Conservation (phyloP, 352 stramenopile genomes). For the Pythium coloratum region DNA sequence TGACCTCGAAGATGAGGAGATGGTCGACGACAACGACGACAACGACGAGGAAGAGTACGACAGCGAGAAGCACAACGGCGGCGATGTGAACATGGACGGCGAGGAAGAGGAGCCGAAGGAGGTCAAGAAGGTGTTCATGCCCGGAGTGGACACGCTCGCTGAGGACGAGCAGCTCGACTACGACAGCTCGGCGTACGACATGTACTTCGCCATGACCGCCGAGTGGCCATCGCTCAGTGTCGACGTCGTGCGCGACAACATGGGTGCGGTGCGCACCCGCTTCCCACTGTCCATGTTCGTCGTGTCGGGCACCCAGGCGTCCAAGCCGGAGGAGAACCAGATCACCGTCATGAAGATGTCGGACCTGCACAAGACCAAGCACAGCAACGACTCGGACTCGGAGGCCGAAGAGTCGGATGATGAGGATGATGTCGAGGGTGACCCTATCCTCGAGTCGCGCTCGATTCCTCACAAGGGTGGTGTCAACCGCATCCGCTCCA, state of each 20-base stretch:
- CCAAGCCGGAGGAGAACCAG: conserved; percentile 93
- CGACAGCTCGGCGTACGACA: conserved; percentile 98
- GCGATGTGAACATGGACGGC: conserved; percentile 69
- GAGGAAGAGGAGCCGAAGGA: conserved; percentile 49
- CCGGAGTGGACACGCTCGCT: conserved; percentile 86
- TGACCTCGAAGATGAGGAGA: conserved; percentile 90
- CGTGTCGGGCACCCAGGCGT: conserved; percentile 96
- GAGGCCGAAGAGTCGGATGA: conserved; percentile 77
- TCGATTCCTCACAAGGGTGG: conserved; percentile 94
- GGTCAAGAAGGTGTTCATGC: conserved; percentile 93
- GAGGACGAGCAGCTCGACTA: conserved; percentile 97
- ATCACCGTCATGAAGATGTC: conserved; percentile 98
- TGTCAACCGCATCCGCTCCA: conserved; percentile 95
- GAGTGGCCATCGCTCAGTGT: conserved; percentile 99
- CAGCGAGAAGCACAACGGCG: conserved; percentile 45
- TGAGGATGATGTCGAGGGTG: conserved; percentile 94
- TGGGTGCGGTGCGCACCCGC: conserved; percentile 90
- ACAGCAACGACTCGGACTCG: conserved; percentile 71
- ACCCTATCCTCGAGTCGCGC: conserved; percentile 95
- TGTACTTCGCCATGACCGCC: conserved; percentile 98
- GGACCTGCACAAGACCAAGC: conserved; percentile 94
- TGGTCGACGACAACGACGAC: conserved; percentile 81
- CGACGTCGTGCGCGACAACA: conserved; percentile 95
- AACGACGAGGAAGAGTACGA: conserved; percentile 57
- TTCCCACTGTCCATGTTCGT: conserved; percentile 97